Evolutionary conservation across 441 rosid genomes (phyloP).

Genomic region (Corymbia calophylla): DNA sequence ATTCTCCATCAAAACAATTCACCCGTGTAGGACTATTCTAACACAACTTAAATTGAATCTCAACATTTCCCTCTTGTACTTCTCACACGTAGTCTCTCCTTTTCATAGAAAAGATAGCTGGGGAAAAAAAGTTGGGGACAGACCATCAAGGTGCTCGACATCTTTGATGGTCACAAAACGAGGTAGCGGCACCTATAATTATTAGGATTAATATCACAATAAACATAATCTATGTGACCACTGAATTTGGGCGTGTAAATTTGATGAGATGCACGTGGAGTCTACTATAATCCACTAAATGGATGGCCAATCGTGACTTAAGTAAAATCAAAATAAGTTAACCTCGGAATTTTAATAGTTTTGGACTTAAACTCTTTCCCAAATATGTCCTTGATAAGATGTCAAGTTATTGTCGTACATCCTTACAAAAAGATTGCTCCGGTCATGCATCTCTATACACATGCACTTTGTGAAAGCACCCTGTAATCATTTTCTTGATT

Average conservation of each 20-base stretch:
- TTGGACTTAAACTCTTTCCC: neutral
- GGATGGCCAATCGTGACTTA: neutral
- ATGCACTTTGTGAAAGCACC: neutral
- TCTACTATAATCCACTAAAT: neutral
- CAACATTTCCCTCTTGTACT: neutral
- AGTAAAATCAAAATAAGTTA: neutral
- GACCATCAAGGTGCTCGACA: neutral
- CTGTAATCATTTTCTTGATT: neutral
- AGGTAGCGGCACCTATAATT: neutral
- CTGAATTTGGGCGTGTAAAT: neutral
- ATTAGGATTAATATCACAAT: neutral
- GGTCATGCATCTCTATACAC: neutral
- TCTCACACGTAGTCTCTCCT: neutral
- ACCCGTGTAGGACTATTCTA: neutral
- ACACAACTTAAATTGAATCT: neutral
- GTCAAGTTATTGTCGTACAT: neutral
- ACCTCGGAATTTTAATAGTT: neutral
- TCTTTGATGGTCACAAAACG: neutral
- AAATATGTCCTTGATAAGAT: neutral
- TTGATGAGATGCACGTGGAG: neutral
- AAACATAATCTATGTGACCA: neutral
- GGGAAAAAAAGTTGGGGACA: neutral
- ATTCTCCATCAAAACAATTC: neutral
- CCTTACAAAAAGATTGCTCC: neutral
- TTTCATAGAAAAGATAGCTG: neutral